These are phyloP conservation scores for Talaromyces amestolkiae DNA, from an alignment of 2,329 filamentous ascomycete species.

Conservation along the genomic window DNA sequence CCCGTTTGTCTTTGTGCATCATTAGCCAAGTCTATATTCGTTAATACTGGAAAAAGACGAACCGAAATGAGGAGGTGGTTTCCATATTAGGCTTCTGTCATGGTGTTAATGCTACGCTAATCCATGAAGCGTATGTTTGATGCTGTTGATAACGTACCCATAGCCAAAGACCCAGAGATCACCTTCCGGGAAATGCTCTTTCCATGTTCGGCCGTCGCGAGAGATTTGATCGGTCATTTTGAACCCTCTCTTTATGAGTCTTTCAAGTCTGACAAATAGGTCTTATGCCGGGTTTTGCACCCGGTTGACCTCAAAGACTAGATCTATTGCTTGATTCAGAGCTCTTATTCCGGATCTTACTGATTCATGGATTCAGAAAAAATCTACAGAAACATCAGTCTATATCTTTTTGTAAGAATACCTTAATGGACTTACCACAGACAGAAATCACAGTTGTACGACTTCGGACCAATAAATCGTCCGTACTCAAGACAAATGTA, in stretches of 20 bases:
- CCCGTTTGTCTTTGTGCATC: conserved; percentile 63
- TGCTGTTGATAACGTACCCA: conserved; percentile 59
- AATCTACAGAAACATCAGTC: not conserved
- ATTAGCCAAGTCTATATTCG: not conserved
- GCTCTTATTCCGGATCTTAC: no score
- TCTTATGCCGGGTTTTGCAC: not conserved
- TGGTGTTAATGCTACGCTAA: not conserved
- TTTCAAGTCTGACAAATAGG: not conserved
- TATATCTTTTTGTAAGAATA: not conserved
- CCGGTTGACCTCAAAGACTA: no score
- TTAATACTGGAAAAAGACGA: conserved; percentile 31
- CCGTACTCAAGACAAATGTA: not conserved
- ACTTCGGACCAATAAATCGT: not conserved
- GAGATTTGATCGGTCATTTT: conserved; percentile 6
- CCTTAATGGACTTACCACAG: not conserved
- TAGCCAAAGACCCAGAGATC: conserved; percentile 98
- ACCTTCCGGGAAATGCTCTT: conserved; percentile 45
- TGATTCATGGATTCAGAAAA: not conserved
- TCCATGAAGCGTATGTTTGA: not conserved
- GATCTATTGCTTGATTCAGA: no score
- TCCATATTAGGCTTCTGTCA: conserved; percentile 89
- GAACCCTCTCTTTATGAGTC: not conserved
- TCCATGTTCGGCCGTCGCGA: conserved; percentile 38
- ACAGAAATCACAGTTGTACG: not conserved
- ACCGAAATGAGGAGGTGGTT: conserved; percentile 95